Percentiles rank a stretch among this genome's conserved stretches.
These are phyloP conservation scores for Hortaea werneckii DNA, from an alignment of 2,329 filamentous ascomycete genomes.

Conservation along the genomic window DNA sequence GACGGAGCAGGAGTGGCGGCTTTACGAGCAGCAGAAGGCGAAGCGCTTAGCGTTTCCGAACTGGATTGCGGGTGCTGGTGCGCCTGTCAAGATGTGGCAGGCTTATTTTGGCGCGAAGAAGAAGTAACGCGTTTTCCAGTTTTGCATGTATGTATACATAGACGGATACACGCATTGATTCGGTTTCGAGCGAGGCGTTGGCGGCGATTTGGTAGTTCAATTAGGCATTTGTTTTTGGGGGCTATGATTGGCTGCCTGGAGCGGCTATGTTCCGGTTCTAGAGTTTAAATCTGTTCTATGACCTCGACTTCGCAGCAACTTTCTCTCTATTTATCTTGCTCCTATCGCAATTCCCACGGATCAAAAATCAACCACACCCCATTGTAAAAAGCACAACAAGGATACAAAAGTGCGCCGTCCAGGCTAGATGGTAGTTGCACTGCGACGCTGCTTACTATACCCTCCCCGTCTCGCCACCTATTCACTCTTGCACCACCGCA, in stretches of 20 bases:
- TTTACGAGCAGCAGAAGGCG: background rate
- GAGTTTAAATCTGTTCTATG: no score
- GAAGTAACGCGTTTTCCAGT: no score
- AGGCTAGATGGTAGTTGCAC: no score
- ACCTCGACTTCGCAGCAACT: background rate
- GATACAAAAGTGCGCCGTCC: no score
- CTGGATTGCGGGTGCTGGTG: background rate
- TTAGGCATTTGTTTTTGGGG: no score
- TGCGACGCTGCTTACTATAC: background rate
- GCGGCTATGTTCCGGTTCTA: no score
- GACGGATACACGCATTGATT: background rate
- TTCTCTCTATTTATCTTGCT: background rate
- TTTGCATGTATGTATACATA: no score
- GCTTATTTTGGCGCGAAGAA: background rate
- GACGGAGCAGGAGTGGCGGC: background rate
- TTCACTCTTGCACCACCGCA: background rate
- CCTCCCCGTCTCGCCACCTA: background rate
- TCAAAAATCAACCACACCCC: no score
- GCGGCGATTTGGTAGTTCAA: background rate
- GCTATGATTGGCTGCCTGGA: no score
- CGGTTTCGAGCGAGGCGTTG: background rate
- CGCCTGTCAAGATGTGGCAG: background rate
- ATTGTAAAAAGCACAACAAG: no score
- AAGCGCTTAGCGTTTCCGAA: background rate
- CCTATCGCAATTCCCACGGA: background rate